phyloP scores from a whole-genome alignment of 768 basidiomycete species.

The Artomyces pyxidatus region DNA sequence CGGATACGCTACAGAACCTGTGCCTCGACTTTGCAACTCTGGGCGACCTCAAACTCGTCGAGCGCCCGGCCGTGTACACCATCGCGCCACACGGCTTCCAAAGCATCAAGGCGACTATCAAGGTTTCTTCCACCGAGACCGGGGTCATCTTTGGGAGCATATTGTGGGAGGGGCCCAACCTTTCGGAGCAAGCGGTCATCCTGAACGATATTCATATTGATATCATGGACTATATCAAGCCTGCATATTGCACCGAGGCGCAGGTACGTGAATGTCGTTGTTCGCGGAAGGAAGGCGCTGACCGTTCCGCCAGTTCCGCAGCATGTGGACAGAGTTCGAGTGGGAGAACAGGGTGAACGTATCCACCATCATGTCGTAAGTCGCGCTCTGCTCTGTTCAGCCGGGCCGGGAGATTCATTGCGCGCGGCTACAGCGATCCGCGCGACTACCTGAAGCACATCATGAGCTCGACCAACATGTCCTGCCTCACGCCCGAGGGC shows the following conservation, averaged over 20 bases:
- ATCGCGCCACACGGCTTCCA: slow-evolving; percentile 97
- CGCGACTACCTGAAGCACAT: slow-evolving; percentile 89
- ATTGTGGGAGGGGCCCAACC: slow-evolving; percentile 86
- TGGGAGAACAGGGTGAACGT: slow-evolving; percentile 99
- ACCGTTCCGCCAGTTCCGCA: slow-evolving; percentile 60
- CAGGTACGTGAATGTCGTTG: slow-evolving; percentile 47
- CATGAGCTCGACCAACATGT: slow-evolving; percentile 97
- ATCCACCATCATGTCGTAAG: slow-evolving; percentile 72
- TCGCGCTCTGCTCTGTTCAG: slow-evolving; percentile 17
- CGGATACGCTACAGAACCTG: slow-evolving; percentile 91
- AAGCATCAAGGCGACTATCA: slow-evolving; percentile 97
- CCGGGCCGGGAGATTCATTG: background rate
- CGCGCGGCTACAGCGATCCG: slow-evolving; percentile 49
- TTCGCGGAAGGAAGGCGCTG: background rate
- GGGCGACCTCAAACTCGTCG: slow-evolving; percentile 94
- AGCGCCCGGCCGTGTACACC: slow-evolving; percentile 89
- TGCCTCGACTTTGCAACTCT: slow-evolving; percentile 96
- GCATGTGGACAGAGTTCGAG: slow-evolving; percentile 99
- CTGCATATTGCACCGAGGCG: slow-evolving; percentile 90
- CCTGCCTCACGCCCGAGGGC: slow-evolving; percentile 84
- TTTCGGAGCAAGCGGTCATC: slow-evolving; percentile 87
- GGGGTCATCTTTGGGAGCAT: slow-evolving; percentile 98
- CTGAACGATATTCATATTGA: slow-evolving; percentile 97
- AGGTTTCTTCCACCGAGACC: slow-evolving; percentile 96
- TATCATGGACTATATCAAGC: slow-evolving; percentile 98